These are phyloP conservation scores for Backusella liffmaniae DNA, from an alignment of 192 early-diverging fungal genomes.

Conservation along the genomic window DNA sequence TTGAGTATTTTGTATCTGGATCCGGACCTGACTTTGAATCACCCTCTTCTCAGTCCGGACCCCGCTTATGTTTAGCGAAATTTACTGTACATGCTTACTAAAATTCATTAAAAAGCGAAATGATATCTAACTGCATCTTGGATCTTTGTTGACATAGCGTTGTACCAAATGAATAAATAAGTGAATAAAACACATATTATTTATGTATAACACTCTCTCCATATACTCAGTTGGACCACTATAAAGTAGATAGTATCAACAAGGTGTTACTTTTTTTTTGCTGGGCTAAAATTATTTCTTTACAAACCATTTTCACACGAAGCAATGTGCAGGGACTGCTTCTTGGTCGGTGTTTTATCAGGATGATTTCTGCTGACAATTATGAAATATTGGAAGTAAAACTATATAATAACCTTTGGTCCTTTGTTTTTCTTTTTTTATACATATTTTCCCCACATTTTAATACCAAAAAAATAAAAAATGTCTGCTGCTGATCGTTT, in stretches of 20 bases:
- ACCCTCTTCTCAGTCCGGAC: no score
- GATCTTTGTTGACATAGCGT: background rate
- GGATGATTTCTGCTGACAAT: conserved; percentile 2
- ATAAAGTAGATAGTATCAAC: background rate
- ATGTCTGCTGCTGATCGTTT: conserved; percentile 42
- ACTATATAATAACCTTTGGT: background rate
- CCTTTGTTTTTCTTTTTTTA: background rate
- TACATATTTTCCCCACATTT: background rate
- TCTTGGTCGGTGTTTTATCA: conserved; percentile 1
- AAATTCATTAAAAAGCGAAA: background rate
- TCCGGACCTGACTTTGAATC: no score
- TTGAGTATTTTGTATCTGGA: no score
- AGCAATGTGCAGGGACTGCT: background rate
- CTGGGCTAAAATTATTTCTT: background rate
- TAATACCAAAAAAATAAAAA: background rate
- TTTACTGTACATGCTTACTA: background rate
- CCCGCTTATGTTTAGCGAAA: no score
- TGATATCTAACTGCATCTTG: background rate
- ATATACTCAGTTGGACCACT: background rate
- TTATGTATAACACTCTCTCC: background rate
- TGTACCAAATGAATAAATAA: background rate
- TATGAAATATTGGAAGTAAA: background rate
- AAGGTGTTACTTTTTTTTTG: background rate
- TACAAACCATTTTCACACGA: conserved; percentile 10
- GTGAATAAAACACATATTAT: no score